A percentile compares a stretch with the other conserved stretches of the same genome.
Evolutionary conservation across 2,329 filamentous ascomycete species (phyloP).

Genomic region (Harringtonia aguacate): DNA sequence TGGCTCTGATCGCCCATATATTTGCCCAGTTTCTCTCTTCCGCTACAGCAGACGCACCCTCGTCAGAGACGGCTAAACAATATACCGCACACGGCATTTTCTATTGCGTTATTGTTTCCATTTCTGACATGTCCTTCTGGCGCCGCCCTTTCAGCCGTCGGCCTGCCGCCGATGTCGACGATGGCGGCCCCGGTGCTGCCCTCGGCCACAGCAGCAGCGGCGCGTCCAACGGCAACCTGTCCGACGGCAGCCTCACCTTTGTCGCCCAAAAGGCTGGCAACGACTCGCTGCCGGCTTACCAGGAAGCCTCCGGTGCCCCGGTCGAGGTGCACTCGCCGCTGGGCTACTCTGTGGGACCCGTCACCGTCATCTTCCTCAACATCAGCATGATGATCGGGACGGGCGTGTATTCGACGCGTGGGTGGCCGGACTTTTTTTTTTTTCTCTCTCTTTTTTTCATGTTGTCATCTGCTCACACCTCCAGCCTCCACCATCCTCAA

Average conservation of each 20-base stretch:
- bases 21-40: no score
- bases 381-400: slow-evolving; percentile 53
- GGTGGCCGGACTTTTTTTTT: slow-evolving; percentile 15
- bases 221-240: neutral
- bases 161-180: neutral
- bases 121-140: slow-evolving; percentile 1
- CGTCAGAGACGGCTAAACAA: no score
- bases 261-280: slow-evolving; percentile 10
- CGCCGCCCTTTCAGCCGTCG: slow-evolving; percentile 2
- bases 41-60: no score
- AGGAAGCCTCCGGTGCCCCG: slow-evolving; percentile 51
- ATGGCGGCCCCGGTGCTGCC: neutral
- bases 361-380: slow-evolving; percentile 49
- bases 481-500: slow-evolving; percentile 45
- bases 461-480: neutral
- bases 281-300: slow-evolving; percentile 17
- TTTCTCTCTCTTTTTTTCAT: neutral
- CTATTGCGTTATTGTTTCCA: neutral
- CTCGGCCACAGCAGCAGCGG: no score
- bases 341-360: slow-evolving; percentile 43
- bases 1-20: no score
- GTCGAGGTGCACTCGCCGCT: slow-evolving; percentile 47
- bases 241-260: slow-evolving; percentile 3
- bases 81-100: no score
- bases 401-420: slow-evolving; percentile 52